A percentile compares a stretch with the other conserved stretches of the same genome.
These are phyloP conservation scores for Pholiota microspora DNA, from an alignment of 768 basidiomycete species.

Conservation along the genomic window DNA sequence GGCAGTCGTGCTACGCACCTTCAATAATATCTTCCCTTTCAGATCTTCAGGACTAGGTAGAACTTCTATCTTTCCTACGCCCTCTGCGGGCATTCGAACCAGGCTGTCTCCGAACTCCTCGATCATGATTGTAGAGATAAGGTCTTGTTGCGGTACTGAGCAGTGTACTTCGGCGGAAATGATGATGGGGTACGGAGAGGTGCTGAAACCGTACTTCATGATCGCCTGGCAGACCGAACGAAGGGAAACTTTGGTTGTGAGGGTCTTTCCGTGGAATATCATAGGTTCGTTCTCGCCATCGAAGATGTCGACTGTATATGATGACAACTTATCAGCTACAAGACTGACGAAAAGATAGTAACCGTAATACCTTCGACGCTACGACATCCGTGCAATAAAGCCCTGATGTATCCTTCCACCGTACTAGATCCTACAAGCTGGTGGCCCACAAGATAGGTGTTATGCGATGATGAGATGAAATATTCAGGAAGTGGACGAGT, in stretches of 20 bases:
- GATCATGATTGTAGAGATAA: slow-evolving; percentile 72
- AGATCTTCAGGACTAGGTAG: slow-evolving; percentile 87
- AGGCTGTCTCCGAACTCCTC: slow-evolving; percentile 43
- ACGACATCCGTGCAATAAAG: slow-evolving; percentile 85
- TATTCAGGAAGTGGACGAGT: slow-evolving; percentile 86
- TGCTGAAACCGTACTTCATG: slow-evolving; percentile 84
- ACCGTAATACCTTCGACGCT: slow-evolving; percentile 77
- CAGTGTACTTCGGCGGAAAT: slow-evolving; percentile 95
- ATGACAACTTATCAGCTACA: neutral
- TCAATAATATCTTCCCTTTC: slow-evolving; percentile 76
- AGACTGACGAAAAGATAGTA: neutral
- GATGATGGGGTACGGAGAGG: slow-evolving; percentile 89
- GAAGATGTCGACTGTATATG: slow-evolving; percentile 78
- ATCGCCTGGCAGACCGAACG: slow-evolving; percentile 84
- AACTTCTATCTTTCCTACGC: slow-evolving; percentile 39
- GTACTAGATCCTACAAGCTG: slow-evolving; percentile 88
- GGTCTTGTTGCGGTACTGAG: slow-evolving; percentile 72
- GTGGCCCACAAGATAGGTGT: slow-evolving; percentile 86
- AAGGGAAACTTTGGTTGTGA: slow-evolving; percentile 80
- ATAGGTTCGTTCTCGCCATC: slow-evolving; percentile 85
- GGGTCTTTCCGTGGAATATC: slow-evolving; percentile 86
- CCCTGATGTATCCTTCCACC: slow-evolving; percentile 90
- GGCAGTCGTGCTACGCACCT: slow-evolving; percentile 43
- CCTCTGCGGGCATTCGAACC: slow-evolving; percentile 39
- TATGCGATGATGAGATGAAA: slow-evolving; percentile 89